These are phyloP conservation scores for Fraxinus americana DNA, from an alignment of 257 asterid species.

Conservation along the genomic window DNA sequence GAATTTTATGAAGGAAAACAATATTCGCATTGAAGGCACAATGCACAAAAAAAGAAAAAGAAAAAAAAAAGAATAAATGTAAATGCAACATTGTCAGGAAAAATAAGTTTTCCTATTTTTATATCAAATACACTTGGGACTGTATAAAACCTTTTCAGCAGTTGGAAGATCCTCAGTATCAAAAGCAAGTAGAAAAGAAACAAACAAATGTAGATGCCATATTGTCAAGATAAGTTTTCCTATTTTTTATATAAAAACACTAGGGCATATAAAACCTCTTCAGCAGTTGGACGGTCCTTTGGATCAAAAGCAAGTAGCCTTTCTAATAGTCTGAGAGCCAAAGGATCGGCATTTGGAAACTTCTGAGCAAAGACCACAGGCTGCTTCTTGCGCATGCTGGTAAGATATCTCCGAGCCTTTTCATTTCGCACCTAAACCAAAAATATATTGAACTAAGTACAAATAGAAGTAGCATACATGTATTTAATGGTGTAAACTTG, in stretches of 20 bases:
- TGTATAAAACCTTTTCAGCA: neutral
- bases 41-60: neutral
- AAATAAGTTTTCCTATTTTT: neutral
- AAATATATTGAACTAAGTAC: conserved; percentile 9
- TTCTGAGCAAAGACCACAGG: conserved; percentile 65
- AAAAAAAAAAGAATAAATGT: neutral
- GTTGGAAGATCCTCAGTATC: neutral
- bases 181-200: neutral
- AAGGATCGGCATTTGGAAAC: conserved; percentile 82
- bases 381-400: conserved; percentile 80
- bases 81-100: neutral
- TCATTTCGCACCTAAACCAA: conserved; percentile 77
- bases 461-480: conserved; percentile 3
- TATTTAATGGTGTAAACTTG: neutral
- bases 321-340: conserved; percentile 70
- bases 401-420: conserved; percentile 83
- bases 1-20: neutral
- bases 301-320: conserved; percentile 85
- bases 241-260: neutral
- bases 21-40: neutral
- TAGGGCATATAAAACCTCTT: conserved; percentile 55
- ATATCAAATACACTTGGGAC: neutral
- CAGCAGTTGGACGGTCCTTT: conserved; percentile 88
- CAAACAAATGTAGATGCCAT: neutral
- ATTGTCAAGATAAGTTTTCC: neutral